Evolutionary conservation across 257 asterid species (phyloP), one percentile per base, ranked within the genome.

Genomic region (Rauvolfia tetraphylla): DNA sequence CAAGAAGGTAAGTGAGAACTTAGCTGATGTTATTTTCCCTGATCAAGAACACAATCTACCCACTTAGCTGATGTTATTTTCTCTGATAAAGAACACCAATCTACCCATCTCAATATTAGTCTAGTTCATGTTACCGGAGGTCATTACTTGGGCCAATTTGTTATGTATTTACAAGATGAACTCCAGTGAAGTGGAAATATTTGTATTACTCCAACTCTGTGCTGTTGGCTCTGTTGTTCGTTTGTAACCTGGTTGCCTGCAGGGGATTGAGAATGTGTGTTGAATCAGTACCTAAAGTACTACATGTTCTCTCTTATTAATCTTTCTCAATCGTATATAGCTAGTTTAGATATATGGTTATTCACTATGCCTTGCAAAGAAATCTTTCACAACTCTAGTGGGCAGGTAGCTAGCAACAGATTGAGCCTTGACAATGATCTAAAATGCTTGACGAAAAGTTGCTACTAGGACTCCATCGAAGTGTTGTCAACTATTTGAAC

Each of bases 1-100:
- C 96, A 63, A 89, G 99, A 81, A 88, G 93, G 99, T 92, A 88
- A 22, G 31, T 27, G 71, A 25, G 57, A 76, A 51, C 29, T 48
- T 70, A 57, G 61, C 59, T 74, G n/a, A 46, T 61, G 20, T 4
- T 49, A 38, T 29, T 72, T 59, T 70, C 59, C 46, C 58, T 25
- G 8, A 70, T 33, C 7, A 31, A n/a, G n/a, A n/a, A n/a, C n/a
- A n/a, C n/a, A n/a, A n/a, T n/a, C n/a, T n/a, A n/a, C n/a, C n/a
- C n/a, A 51, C 29, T 48, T 70, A 57, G 61, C 59, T 74, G n/a
- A 46, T 61, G 20, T 4, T 49, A 38, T 29, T 72, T 59, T 70
- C 59, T 70, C 58, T 25, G 8, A 70, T 33, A 31, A 63, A 63
- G 69, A 33, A 63, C 3, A 33, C 27, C 44, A 63, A 18, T 31